Base-by-base conservation (phyloP, 2,329 filamentous ascomycete species). In the Talaromyces piceae region DNA sequence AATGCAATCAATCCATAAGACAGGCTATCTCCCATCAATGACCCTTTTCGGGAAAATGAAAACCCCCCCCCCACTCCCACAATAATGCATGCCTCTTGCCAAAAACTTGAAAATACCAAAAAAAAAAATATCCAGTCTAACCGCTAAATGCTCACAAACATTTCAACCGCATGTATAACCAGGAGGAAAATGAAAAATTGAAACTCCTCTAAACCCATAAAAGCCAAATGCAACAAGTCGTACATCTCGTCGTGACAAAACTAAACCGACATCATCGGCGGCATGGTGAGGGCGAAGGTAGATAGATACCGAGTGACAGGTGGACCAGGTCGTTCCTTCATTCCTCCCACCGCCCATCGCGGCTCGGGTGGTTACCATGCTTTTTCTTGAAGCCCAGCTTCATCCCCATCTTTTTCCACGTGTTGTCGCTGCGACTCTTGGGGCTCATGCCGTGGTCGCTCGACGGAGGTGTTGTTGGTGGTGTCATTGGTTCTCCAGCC, bases 381-480 rank as follows among this genome's bases (percentile, higher is more conserved):
- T 63, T 64, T 57, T 71, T 71, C 55, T 70, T 72, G 54, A 70
- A 72, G 12, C 69, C 69, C 49, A 77, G 60, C 59, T 74, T 76
- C 65, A 74, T 71, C 3, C 73, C 73, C 73, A 76, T 75, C 57
- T 76, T 77, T 62, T 75, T 77, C 74, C 74, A 77, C 4, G 73
- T 70, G 57, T 75, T 74, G 46, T 77, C 71, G 54, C 68, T 61
- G 54, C 70, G 67, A 53, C 60, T 58, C 59, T 70, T 68, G n/a
- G 70, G 68, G 53, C 68, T 73, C 39, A 45, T 30, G 4, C 41
- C 47, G 23, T 26, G 45, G 46, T 77, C 74, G 28, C 69, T 73
- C 16, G 70, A 72, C 1, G 75, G 74, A 9, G 75, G 75, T 4
- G 75, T 77, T 18, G 72, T 76, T 2, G 75, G 75, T 12, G 75